Evolutionary conservation across 371 early-diverging fungal species (phyloP), one percentile per base, ranked within the genome.

Genomic region (Syncephalastrum contaminatum): DNA sequence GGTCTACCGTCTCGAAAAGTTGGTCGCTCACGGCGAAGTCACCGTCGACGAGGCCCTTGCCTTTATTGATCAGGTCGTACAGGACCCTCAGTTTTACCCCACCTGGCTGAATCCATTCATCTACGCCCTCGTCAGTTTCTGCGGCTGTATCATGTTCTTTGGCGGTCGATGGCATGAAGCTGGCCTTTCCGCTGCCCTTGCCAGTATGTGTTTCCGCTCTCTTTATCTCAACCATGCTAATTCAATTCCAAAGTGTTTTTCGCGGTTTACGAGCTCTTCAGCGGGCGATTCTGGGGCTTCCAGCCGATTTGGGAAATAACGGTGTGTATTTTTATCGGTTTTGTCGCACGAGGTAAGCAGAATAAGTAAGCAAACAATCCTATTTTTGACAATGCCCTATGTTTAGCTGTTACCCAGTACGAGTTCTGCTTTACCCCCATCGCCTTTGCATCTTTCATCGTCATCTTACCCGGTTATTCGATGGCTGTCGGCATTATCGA

Each of bases 401-500:
- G 36, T 6, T 12, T 24, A 59, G 59, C 53, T 24, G 41, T 48
- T n/a, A 59, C 59, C 7, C 44, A 50, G 41, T 73, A 60, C 25
- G 71, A 58, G 10, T 73, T 78, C 44, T 78, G 79, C 22, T 78
- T 75, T 57, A 73, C 73, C 22, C 75, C 79, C 1, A 64, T 75
- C 21, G 75, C 75, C 10, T 78, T 75, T 53, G 58, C 75, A 12
- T 73, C 75, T 5, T 73, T 85, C 19, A 77, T 88, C 22, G 77
- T 86, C 19, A 76, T 88, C 14, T 63, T 90, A 44, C 92, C 91
- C 0, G 92, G 92, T 10, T 80, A 87, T 21, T 70, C 80, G 0
- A 85, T 94, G 54, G 88, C 92, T 0, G 79, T 86, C 20, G 76
- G 86, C 14, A 83, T 92, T 58, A 86, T 91, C 43, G 95, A 95